Percentiles rank a stretch among this genome's conserved stretches.
phyloP scores from a whole-genome alignment of 345 rosid species.

The Euphorbia tirucalli region DNA sequence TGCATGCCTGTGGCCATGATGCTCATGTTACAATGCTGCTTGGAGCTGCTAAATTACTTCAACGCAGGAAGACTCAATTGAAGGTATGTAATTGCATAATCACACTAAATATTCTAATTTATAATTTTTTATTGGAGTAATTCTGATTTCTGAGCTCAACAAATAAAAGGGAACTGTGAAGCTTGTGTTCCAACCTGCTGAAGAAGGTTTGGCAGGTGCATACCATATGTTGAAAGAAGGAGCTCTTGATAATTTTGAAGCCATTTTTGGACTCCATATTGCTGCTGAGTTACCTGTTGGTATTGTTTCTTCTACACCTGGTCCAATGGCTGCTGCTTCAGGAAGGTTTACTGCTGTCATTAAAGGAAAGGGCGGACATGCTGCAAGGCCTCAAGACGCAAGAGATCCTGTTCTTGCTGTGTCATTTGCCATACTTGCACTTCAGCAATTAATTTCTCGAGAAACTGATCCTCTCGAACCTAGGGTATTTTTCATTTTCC shows the following conservation, averaged over 20 bases:
- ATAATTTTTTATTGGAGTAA: no score
- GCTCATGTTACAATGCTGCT: conserved; percentile 51
- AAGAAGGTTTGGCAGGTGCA: conserved; percentile 53
- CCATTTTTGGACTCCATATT: conserved; percentile 51
- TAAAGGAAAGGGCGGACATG: conserved; percentile 50
- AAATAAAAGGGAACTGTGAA: conserved; percentile 43
- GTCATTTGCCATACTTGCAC: conserved; percentile 43
- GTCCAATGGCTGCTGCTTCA: conserved; percentile 47
- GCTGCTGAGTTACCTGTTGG: conserved; percentile 38
- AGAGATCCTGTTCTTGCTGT: conserved; percentile 47
- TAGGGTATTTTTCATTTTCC: conserved; percentile 23
- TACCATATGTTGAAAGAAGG: conserved; percentile 53
- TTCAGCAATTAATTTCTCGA: conserved; percentile 55
- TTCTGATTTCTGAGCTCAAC: neutral
- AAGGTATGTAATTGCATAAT: no score
- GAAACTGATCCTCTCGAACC: conserved; percentile 58
- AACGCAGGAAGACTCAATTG: conserved; percentile 22
- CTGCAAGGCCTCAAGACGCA: conserved; percentile 41
- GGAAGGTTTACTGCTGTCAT: conserved; percentile 40
- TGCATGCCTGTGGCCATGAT: conserved; percentile 68
- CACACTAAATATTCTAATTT: no score
- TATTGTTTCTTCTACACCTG: conserved; percentile 47
- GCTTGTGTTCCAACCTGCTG: conserved; percentile 68
- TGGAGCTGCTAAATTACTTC: conserved; percentile 53
- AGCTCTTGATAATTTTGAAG: conserved; percentile 43